Conservation (phyloP, 2,329 filamentous ascomycete species). For the Sporothrix protearum region DNA sequence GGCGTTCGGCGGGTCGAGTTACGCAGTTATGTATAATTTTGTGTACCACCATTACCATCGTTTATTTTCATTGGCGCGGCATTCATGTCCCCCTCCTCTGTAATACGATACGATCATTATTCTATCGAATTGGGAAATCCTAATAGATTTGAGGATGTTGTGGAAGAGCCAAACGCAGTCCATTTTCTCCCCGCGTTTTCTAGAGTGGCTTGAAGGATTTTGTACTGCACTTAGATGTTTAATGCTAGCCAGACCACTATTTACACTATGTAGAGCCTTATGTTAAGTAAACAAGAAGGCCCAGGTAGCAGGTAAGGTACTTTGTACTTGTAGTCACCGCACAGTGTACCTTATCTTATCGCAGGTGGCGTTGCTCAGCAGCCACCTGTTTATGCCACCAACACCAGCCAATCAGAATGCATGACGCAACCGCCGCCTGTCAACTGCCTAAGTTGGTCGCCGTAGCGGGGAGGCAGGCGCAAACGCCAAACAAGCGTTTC, state of each 20-base stretch:
- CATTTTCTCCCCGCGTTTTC: too few relatives aligned
- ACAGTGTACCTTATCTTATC: conserved; percentile 21
- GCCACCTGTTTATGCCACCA: conserved; percentile 22
- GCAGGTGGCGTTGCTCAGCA: conserved; percentile 23
- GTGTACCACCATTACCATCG: too few relatives aligned
- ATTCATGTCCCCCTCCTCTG: too few relatives aligned
- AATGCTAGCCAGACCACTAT: not conserved
- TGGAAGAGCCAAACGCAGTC: too few relatives aligned
- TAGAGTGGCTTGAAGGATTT: not conserved
- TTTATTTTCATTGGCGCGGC: too few relatives aligned
- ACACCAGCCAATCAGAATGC: conserved; percentile 17
- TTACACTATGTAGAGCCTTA: not conserved
- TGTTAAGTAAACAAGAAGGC: conserved; percentile 12
- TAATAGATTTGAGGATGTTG: too few relatives aligned
- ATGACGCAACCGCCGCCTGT: not conserved
- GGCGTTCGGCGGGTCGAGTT: too few relatives aligned
- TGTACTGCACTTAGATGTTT: conserved; percentile 13
- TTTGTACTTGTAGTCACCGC: not conserved
- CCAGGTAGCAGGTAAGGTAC: conserved; percentile 8
- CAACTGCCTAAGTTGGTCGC: not conserved
- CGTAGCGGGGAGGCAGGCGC: conserved; percentile 10
- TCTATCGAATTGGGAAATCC: too few relatives aligned
- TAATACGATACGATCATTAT: too few relatives aligned
- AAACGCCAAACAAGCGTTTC: conserved; percentile 9
- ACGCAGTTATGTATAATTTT: too few relatives aligned